Evolutionary conservation across 2,329 filamentous ascomycete species (phyloP), one percentile per base, ranked within the genome.

Genomic region (Pestalotiopsis sp.): DNA sequence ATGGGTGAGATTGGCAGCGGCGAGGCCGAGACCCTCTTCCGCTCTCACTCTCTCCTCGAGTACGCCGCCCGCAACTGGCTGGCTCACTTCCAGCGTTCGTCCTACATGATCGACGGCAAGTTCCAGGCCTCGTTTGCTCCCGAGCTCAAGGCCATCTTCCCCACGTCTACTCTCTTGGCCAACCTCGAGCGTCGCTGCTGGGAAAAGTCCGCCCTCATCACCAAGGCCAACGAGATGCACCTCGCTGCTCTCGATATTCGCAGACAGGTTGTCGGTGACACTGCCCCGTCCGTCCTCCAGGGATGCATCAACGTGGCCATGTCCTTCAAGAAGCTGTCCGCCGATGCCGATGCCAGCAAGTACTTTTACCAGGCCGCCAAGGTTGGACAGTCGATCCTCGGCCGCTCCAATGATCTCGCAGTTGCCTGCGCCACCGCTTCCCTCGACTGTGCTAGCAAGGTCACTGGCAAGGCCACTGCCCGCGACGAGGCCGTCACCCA

Each of bases 401-500:
- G 45, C 45, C 45, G 45, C 45, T 52, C 45, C 45, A 52, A 52
- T n/a, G 45, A 52, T n/a, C 45, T 52, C 5, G 45, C 45, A 5
- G 17, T 52, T 52, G 45, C 45, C 20, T 52, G 45, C 45, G 45
- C 45, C 17, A 52, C 45, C 11, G 45, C 58, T 36, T 67, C 69
- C 25, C 41, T 68, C 14, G 70, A 72, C 52, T 65, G 67, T 45
- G 67, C 70, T 27, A 70, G 65, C 23, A 69, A 52, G 45, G 45
- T 52, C 20, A n/a, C 45, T 9, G 45, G 45, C 17, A 52, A 52
- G 45, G 17, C 20, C 6, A 52, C 45, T n/a, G 45, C 45, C 20
- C 45, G 45, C 20, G 45, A 52, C 17, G 45, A 52, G 45, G 17
- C 45, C 17, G 45, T 52, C n/a, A 52, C 17, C 14, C 45, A 72